These are phyloP conservation scores for Sonneratia alba DNA, from an alignment of 345 rosid genomes.

Conservation along the genomic window DNA sequence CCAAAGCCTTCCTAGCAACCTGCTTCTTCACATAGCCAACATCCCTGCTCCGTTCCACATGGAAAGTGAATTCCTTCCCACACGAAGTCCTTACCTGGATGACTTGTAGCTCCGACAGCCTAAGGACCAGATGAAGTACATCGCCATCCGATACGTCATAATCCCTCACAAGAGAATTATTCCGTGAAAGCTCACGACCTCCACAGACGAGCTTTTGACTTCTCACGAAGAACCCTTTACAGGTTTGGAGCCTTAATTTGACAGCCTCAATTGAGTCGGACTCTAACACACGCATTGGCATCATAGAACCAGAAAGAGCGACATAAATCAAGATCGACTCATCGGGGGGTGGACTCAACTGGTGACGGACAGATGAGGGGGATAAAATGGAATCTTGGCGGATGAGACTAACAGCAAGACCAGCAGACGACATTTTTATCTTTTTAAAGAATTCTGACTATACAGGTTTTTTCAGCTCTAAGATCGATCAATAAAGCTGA, in stretches of 20 bases:
- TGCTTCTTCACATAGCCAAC: conserved; percentile 61
- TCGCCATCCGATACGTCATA: conserved; percentile 64
- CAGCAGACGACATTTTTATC: conserved; percentile 44
- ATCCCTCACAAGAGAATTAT: conserved; percentile 56
- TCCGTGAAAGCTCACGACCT: conserved; percentile 59
- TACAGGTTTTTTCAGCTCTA: neutral
- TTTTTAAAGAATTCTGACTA: neutral
- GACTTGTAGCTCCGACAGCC: conserved; percentile 58
- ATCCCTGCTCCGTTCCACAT: conserved; percentile 51
- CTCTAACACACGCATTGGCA: conserved; percentile 49
- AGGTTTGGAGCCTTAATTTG: conserved; percentile 58
- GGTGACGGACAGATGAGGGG: conserved; percentile 13
- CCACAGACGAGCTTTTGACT: conserved; percentile 65
- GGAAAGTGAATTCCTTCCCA: conserved; percentile 50
- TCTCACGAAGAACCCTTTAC: conserved; percentile 55
- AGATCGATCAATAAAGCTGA: conserved; percentile 1
- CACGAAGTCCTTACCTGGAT: conserved; percentile 44
- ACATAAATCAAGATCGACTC: conserved; percentile 52
- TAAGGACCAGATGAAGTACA: conserved; percentile 66
- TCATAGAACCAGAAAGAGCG: conserved; percentile 21
- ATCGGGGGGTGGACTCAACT: conserved; percentile 13
- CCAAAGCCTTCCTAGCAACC: conserved; percentile 43
- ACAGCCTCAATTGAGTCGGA: conserved; percentile 63
- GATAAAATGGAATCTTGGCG: conserved; percentile 20
- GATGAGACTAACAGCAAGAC: conserved; percentile 36